Conservation (phyloP, 2,329 filamentous ascomycete species). For the Colletotrichum sp. region DNA sequence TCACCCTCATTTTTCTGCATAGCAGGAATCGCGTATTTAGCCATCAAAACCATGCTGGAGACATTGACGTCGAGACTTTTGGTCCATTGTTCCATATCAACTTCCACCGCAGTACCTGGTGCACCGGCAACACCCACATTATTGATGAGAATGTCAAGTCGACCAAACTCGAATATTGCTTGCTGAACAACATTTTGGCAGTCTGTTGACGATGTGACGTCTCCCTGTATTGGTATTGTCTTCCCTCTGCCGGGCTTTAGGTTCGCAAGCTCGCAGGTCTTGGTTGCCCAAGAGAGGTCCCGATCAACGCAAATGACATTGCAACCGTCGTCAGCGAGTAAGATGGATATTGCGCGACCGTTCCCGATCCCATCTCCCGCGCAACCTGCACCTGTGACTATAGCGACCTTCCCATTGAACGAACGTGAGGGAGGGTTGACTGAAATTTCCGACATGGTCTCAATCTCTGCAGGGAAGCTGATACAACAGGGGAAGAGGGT, state of each 20-base stretch:
- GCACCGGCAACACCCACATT: constrained; percentile 68
- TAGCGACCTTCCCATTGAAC: constrained; percentile 40
- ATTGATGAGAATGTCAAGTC: constrained; percentile 68
- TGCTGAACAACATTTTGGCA: constrained; percentile 48
- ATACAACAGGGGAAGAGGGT: not conserved
- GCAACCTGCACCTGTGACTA: constrained; percentile 65
- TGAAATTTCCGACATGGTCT: not conserved
- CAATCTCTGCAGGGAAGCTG: not conserved
- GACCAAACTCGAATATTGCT: constrained; percentile 54
- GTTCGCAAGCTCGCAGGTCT: constrained; percentile 58
- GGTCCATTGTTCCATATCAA: constrained; percentile 64
- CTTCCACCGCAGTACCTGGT: constrained; percentile 61
- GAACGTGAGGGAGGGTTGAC: constrained; percentile 26
- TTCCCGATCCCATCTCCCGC: constrained; percentile 64
- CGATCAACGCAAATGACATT: constrained; percentile 64
- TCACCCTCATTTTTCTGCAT: constrained; percentile 50
- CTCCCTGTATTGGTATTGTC: constrained; percentile 49
- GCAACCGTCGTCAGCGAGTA: constrained; percentile 64
- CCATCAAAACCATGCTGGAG: constrained; percentile 23
- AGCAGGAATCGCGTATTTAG: constrained; percentile 18
- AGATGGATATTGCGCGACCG: constrained; percentile 60
- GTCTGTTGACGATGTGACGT: constrained; percentile 60
- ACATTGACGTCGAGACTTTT: constrained; percentile 52
- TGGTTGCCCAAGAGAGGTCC: constrained; percentile 51
- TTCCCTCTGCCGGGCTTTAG: constrained; percentile 38